phyloP scores from a whole-genome alignment of 2,329 filamentous ascomycete genomes.

The Aureobasidium sp. region DNA sequence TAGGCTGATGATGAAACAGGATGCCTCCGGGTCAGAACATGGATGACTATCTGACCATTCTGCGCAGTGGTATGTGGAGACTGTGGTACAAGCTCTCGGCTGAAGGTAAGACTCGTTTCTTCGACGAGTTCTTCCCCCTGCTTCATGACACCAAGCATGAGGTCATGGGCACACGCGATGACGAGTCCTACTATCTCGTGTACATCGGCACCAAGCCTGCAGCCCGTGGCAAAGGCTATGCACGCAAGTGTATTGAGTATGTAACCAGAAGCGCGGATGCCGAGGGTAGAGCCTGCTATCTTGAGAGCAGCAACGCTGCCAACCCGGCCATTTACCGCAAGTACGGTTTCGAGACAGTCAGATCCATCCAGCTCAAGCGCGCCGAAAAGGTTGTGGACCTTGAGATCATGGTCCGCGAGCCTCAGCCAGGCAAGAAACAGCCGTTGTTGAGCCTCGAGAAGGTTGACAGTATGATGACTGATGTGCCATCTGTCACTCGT shows the following conservation, averaged over 20 bases:
- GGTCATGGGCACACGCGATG: conserved; percentile 57
- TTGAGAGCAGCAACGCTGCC: conserved; percentile 64
- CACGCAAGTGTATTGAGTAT: conserved; percentile 61
- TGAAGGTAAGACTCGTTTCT: conserved; percentile 69
- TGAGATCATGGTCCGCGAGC: conserved; percentile 78
- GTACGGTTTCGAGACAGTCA: conserved; percentile 63
- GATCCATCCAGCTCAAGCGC: conserved; percentile 54
- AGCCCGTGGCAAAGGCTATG: conserved; percentile 66
- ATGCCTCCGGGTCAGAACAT: conserved; percentile 67
- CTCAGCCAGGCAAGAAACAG: conserved; percentile 26
- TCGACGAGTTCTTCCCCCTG: conserved; percentile 66
- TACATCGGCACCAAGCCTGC: conserved; percentile 71
- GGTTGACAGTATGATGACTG: conserved; percentile 10
- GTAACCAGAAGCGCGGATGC: conserved; percentile 62
- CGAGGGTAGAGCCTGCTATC: conserved; percentile 62
- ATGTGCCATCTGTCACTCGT: neutral
- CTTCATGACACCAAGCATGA: conserved; percentile 65
- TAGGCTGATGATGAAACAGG: conserved; percentile 40
- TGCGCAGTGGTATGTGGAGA: conserved; percentile 72
- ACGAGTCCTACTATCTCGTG: conserved; percentile 71
- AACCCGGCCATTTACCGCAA: conserved; percentile 69
- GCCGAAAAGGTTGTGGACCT: conserved; percentile 54
- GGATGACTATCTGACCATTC: conserved; percentile 63
- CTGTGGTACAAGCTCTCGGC: conserved; percentile 65
- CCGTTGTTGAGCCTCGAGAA: conserved; percentile 9